Evolutionary conservation across 2,329 filamentous ascomycete species (phyloP).

Genomic region (Hypomyces perniciosus): DNA sequence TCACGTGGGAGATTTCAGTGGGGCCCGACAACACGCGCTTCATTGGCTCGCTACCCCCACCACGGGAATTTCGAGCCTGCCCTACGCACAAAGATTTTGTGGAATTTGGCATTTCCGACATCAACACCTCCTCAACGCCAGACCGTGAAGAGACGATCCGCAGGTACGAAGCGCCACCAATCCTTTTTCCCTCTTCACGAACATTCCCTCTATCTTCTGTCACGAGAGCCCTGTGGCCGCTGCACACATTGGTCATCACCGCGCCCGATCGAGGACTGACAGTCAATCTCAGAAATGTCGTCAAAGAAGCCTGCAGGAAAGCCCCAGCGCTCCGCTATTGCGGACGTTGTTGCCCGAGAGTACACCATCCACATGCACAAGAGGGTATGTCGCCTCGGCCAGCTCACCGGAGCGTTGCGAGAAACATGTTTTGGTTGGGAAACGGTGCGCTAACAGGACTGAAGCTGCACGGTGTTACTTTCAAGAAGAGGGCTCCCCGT

Average conservation of each 20-base stretch:
- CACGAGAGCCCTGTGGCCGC: conserved; percentile 1
- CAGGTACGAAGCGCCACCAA: conserved; percentile 32
- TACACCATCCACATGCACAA: conserved; percentile 99
- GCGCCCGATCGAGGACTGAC: conserved; percentile 20
- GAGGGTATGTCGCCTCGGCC: conserved; percentile 46
- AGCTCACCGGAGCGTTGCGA: conserved; percentile 5
- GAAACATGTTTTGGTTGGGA: not conserved
- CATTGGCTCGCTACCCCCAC: conserved; percentile 34
- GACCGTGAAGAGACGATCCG: conserved; percentile 35
- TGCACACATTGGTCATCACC: not conserved
- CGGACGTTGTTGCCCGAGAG: conserved; percentile 98
- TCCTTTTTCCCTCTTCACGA: conserved; percentile 14
- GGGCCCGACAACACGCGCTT: conserved; percentile 13
- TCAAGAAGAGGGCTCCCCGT: conserved; percentile 99
- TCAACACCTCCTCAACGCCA: conserved; percentile 34
- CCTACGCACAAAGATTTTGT: conserved; percentile 40
- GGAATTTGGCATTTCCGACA: conserved; percentile 31
- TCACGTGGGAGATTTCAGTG: conserved; percentile 22
- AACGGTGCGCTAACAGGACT: conserved; percentile 9
- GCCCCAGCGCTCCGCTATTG: conserved; percentile 81
- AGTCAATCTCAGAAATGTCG: conserved; percentile 34
- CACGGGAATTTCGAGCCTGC: conserved; percentile 31
- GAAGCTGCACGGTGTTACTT: conserved; percentile 91
- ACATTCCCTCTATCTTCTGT: not conserved
- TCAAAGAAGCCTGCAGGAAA: conserved; percentile 36